Conservation (phyloP, 768 basidiomycete genomes). For the Dacryopinax primogenitus region DNA sequence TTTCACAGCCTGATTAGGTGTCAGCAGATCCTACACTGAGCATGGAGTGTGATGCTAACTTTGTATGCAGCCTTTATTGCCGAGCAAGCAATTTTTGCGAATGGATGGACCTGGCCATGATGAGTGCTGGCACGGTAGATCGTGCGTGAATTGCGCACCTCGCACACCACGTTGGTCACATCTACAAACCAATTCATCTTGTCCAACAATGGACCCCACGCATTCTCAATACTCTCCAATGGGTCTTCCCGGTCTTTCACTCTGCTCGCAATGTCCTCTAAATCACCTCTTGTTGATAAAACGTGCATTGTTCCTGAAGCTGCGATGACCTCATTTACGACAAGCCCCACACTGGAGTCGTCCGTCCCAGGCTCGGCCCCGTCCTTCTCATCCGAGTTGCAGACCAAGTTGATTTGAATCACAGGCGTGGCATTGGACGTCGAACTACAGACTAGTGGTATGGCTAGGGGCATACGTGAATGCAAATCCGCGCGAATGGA, state of each 20-base stretch:
- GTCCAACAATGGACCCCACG: not conserved
- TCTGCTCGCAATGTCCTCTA: no score
- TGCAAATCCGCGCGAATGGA: no score
- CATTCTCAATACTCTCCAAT: not conserved
- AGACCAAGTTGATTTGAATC: not conserved
- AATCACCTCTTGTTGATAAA: no score
- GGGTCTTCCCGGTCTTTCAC: no score
- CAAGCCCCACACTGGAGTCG: not conserved
- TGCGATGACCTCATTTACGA: no score
- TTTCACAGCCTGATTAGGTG: not conserved
- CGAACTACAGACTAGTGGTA: not conserved
- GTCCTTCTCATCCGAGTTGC: not conserved
- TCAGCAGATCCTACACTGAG: not conserved
- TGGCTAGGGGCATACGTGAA: not conserved
- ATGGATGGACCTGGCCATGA: not conserved
- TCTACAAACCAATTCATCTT: not conserved
- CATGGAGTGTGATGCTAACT: not conserved
- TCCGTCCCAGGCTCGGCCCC: not conserved
- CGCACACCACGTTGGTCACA: not conserved
- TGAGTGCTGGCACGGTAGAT: not conserved
- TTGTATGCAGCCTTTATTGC: not conserved
- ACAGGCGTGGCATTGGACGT: not conserved
- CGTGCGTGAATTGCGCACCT: not conserved
- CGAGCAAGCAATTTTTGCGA: not conserved
- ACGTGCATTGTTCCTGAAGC: no score